These are phyloP conservation scores for Tolypocladium tropicale DNA, from an alignment of 2,329 filamentous ascomycete species.

Conservation along the genomic window DNA sequence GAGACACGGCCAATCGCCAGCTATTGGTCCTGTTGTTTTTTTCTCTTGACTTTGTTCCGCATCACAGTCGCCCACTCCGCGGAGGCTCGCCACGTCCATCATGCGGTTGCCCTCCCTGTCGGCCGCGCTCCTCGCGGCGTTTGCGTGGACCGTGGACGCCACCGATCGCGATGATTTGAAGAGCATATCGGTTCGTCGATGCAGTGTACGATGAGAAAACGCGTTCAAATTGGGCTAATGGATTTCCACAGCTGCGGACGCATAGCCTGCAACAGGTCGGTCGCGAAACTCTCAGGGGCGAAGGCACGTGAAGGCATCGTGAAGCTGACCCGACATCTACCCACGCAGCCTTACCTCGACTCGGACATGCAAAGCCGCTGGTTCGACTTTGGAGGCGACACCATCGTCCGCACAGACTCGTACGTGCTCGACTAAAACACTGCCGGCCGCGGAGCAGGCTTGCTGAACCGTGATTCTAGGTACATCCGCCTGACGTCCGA, in stretches of 20 bases:
- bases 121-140: slow-evolving; percentile 37
- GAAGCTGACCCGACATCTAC: slow-evolving; percentile 5
- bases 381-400: slow-evolving; percentile 98
- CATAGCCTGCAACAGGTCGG: slow-evolving; percentile 73
- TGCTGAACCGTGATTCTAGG: slow-evolving; percentile 31
- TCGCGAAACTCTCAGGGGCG: slow-evolving; percentile 13
- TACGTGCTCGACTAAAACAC: slow-evolving; percentile 28
- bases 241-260: slow-evolving; percentile 58
- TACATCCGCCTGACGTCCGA: slow-evolving; percentile 92
- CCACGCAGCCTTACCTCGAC: slow-evolving; percentile 78
- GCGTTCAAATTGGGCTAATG: not conserved
- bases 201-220: not conserved
- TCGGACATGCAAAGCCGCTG: slow-evolving; percentile 97
- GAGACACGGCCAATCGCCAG: not conserved
- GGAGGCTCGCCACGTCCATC: slow-evolving; percentile 12
- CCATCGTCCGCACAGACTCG: slow-evolving; percentile 66
- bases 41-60: not conserved
- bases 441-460: not conserved
- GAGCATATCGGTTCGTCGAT: slow-evolving; percentile 36
- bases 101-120: slow-evolving; percentile 40
- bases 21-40: not conserved
- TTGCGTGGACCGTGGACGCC: slow-evolving; percentile 40
- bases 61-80: not conserved
- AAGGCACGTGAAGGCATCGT: not conserved
- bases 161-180: slow-evolving; percentile 37